phyloP scores from a whole-genome alignment of 768 basidiomycete species.

The Calvatia gigantea region DNA sequence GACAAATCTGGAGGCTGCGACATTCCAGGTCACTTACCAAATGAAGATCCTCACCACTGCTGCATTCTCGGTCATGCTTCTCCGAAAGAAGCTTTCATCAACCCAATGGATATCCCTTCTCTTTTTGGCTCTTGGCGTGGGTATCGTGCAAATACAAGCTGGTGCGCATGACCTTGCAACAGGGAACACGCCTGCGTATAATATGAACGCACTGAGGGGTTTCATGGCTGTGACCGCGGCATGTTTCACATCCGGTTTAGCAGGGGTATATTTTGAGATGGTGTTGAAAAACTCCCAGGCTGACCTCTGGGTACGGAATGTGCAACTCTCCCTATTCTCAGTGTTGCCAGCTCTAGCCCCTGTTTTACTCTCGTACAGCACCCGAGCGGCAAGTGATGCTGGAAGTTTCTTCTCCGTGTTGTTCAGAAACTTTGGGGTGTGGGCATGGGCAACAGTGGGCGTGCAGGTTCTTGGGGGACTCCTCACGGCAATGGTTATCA shows the following conservation, averaged over 20 bases:
- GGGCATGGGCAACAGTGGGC: constrained; percentile 89
- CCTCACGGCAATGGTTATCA: constrained; percentile 91
- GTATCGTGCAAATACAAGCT: constrained; percentile 82
- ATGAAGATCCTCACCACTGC: constrained; percentile 98
- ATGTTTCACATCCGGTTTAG: constrained; percentile 93
- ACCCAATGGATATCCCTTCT: constrained; percentile 84
- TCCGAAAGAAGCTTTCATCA: constrained; percentile 69
- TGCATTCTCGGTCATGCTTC: constrained; percentile 78
- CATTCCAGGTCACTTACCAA: constrained; percentile 95
- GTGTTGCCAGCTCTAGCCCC: constrained; percentile 85
- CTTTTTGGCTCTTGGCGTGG: constrained; percentile 85
- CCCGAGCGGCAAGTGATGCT: constrained; percentile 20
- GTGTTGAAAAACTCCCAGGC: constrained; percentile 86
- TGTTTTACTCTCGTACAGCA: constrained; percentile 51
- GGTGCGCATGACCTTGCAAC: constrained; percentile 16
- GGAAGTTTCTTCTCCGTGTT: constrained; percentile 46
- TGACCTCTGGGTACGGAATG: constrained; percentile 95
- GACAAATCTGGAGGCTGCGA: constrained; percentile 90
- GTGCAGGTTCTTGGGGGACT: constrained; percentile 92
- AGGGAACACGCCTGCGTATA: constrained; percentile 29
- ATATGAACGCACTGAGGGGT: constrained; percentile 81
- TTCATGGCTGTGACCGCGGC: constrained; percentile 88
- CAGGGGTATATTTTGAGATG: constrained; percentile 98
- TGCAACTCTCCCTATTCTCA: constrained; percentile 93
- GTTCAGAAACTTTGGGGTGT: constrained; percentile 82